Base-by-base conservation (phyloP, 1,139 yeast genomes). In the Kurtzmaniella quercitrusa region DNA sequence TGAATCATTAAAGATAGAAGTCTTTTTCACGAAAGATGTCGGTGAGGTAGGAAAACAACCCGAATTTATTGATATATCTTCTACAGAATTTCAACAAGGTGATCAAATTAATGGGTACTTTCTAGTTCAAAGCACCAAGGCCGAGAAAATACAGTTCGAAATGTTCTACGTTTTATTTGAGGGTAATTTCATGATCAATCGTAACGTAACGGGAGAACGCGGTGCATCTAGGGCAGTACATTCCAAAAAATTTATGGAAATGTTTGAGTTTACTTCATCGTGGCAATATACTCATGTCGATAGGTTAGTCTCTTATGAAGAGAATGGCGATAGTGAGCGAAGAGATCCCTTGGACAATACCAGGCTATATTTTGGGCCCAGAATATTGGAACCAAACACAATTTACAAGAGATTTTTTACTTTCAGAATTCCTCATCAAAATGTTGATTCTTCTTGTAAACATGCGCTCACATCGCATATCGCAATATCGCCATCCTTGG, bases 341-440 rank as follows among this genome's bases (percentile, higher is more conserved):
- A 63, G 60, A 1, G 78, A 72, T 49, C 76, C 77, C 2, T 60
- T 56, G 44, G 78, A 72, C 50, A 61, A 65, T 46, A 59, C 76
- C 1, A 41, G 48, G 3, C 49, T 71, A 14, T 53, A 74, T 2
- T 57, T 72, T 36, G 62, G 68, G 21, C 63, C 64, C 48, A 54
- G 74, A 22, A 49, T 57, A 9, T 66, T 71, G 43, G 60, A 66
- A 47, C 75, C 76, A 1, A 57, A 61, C 19, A 56, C 60, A 16
- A 68, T 68, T 2, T 71, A 71, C 50, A 71, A 71, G 49, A 57
- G 77, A 33, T 71, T 54, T 48, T 71, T 71, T 50, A 65, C 76
- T 2, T 71, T 71, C 47, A 55, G 63, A 39, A 50, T 71, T 8
- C 77, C 77, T 5, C 71, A 69, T 20, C 65, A 65, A 45, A 55